Base-by-base conservation (phyloP, 176 grass and related monocot species). In the Rhipidocladum racemiflorum region DNA sequence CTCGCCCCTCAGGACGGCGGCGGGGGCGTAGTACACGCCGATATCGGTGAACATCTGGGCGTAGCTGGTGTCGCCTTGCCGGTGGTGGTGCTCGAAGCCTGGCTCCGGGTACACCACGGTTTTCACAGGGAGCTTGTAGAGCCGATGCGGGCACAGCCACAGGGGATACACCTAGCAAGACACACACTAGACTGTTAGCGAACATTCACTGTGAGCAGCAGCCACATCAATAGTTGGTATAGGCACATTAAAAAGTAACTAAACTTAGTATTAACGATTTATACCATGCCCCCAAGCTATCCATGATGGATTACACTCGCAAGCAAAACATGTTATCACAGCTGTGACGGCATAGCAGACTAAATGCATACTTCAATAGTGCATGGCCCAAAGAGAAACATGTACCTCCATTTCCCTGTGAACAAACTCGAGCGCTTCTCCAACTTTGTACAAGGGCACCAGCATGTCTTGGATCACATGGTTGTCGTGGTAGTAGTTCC, bases 381-480 rank as follows among this genome's bases (percentile, higher is more conserved):
- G 25, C 16, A 0, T 74, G 6, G 35, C 21, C 11, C 12, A 36
- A 51, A 15, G 40, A 29, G 16, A 78, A 36, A 67, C 17, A 0
- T 84, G 93, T 86, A 95, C 96, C 97, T 99, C 97, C 89, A 99
- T 93, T 79, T 95, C 97, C 8, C 5, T 74, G 49, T 99, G 89
- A 43, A 91, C 89, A 10, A 86, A 99, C 77, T 99, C 97, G 1
- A 96, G 92, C 5, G 90, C 93, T 34, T 99, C 97, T 13, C 91
- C 93, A 30, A 93, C 97, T 74, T 99, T 96, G 92, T 99, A 91
- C 44, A 99, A 70, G 5, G 97, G 97, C 72, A 95, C 91, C 21
- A 96, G 77, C 72, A 99, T 86, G 69, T 96, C 97, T 74, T 99
- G 97, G 72, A 99, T 99, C 28, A 99, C 97, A 74, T 99, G 97